A percentile compares a stretch with the other conserved stretches of the same genome.
Evolutionary conservation across 495 filamentous ascomycete genomes (phyloP).

Genomic region (Neurospora intermedia): DNA sequence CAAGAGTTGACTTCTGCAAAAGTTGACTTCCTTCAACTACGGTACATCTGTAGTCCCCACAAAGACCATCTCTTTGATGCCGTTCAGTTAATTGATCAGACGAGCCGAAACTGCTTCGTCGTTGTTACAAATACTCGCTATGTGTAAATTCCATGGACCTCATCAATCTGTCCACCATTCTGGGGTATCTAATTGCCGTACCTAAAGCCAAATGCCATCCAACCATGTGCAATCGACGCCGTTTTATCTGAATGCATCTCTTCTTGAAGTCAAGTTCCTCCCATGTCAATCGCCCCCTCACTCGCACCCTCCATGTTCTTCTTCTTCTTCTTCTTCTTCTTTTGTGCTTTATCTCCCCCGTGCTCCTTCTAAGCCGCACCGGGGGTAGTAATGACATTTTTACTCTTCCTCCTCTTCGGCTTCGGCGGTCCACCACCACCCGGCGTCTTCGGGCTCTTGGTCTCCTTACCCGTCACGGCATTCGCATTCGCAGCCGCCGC

Average conservation of each 20-base stretch:
- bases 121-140: neutral
- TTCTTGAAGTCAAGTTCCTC: neutral
- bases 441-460: constrained; percentile 43
- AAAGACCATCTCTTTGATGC: too few species aligned
- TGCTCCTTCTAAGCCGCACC: neutral
- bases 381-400: constrained; percentile 21
- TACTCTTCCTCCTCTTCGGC: constrained; percentile 56
- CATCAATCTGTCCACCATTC: neutral
- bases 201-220: neutral
- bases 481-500: neutral
- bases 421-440: constrained; percentile 29
- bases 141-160: neutral
- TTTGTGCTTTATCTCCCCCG: neutral
- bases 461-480: constrained; percentile 28
- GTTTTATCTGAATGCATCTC: neutral
- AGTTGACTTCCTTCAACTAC: neutral
- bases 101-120: too few species aligned
- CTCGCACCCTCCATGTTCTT: neutral
- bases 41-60: neutral
- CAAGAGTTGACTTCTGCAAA: neutral
- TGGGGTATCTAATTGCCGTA: neutral
- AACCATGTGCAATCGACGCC: neutral
- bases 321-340: neutral
- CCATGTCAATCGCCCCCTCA: neutral
- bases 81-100: too few species aligned